Base-by-base conservation (phyloP, 768 basidiomycete genomes). In the Antrodiella citrinella region DNA sequence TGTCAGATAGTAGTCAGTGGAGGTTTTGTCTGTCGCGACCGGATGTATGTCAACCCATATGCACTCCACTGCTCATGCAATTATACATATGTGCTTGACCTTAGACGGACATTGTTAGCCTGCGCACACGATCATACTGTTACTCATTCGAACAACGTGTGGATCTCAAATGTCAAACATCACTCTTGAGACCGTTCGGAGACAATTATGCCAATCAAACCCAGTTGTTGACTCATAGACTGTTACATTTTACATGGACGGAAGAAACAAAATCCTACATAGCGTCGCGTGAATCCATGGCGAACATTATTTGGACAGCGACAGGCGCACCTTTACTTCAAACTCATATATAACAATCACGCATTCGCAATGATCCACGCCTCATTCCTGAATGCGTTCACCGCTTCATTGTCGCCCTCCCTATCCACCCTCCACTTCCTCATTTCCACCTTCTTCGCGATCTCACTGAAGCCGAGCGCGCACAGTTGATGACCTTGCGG, bases 351-450 rank as follows among this genome's bases (percentile, higher is more conserved):
- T 47, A 19, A 13, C 21, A 50, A 18, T n/a, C 24, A 53, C 23
- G 47, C 40, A 46, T 47, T 58, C 48, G 71, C 61, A 53, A 85
- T 76, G 47, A 78, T 63, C 73, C 76, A 75, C 2, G 82, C 84
- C 63, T 90, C 86, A 61, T 86, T 75, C 53, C 81, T 71, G 59
- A 88, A 81, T 39, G 83, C 77, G 2, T 67, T 69, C 15, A 80
- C 83, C 1, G 86, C 86, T 66, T 89, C 86, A 10, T 66, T 66
- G 55, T 89, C 86, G 3, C 76, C 75, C 18, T 85, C 82, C 53
- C 82, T 72, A 65, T 86, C 85, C 18, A 84, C 77, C 51, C 80
- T 72, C 84, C 84, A 84, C 3, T 74, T 76, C 48, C 84, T 72
- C 47, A 68, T 64, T 64, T 88, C 86, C 57, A 90, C 64, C 30